Conservation (phyloP, 2,329 filamentous ascomycete genomes). For the Diplocarpon mali region DNA sequence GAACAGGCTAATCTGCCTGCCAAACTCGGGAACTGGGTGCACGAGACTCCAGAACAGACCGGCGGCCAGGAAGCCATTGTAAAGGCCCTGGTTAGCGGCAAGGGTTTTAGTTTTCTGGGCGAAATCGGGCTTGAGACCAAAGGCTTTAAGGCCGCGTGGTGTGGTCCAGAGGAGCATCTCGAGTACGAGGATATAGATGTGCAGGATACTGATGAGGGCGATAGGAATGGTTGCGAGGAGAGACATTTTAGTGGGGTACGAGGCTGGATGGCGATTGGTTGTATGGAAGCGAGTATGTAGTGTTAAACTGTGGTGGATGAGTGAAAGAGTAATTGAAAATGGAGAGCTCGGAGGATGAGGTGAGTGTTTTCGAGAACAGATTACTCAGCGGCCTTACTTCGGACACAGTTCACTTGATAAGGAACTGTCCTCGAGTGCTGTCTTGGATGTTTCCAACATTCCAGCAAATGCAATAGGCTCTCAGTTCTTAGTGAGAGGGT, state of each 20-base stretch:
- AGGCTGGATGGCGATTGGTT: neutral
- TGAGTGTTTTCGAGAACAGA: neutral
- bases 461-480: too few species aligned
- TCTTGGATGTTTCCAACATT: too few species aligned
- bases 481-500: too few species aligned
- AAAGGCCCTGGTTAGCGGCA: constrained; percentile 41
- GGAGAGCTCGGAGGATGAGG: neutral
- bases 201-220: constrained; percentile 31
- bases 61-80: constrained; percentile 42
- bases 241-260: constrained; percentile 43
- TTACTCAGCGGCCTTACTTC: too few species aligned
- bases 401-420: too few species aligned
- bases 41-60: constrained; percentile 37
- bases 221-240: constrained; percentile 28
- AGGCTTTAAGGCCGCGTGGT: constrained; percentile 34
- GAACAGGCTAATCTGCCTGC: constrained; percentile 35
- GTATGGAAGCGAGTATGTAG: too few species aligned
- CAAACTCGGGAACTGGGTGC: constrained; percentile 34
- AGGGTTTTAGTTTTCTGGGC: constrained; percentile 34
- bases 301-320: too few species aligned
- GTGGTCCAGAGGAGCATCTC: constrained; percentile 41
- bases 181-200: constrained; percentile 38
- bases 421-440: too few species aligned
- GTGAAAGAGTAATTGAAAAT: too few species aligned
- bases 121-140: constrained; percentile 34